Percentiles rank a stretch among this genome's conserved stretches.
phyloP scores from a whole-genome alignment of 2,329 filamentous ascomycete genomes.

The Exophiala bonariae region DNA sequence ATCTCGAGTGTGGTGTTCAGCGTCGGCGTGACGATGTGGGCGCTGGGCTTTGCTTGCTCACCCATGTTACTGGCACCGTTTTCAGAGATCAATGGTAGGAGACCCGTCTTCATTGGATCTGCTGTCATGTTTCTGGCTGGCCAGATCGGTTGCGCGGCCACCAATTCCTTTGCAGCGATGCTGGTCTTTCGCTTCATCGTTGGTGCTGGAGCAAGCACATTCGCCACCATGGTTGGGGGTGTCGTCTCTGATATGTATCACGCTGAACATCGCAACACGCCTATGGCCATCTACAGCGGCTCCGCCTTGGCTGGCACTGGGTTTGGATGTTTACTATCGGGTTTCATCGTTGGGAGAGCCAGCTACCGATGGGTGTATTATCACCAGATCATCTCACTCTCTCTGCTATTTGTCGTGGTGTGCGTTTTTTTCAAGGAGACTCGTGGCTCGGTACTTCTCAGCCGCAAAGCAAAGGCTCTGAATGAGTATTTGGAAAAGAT shows the following conservation, averaged over 20 bases:
- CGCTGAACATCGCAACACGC: constrained; percentile 75
- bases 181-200: constrained; percentile 69
- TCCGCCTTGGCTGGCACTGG: constrained; percentile 77
- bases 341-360: constrained; percentile 66
- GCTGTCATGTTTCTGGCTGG: constrained; percentile 67
- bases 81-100: constrained; percentile 82
- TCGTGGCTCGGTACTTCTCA: constrained; percentile 75
- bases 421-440: constrained; percentile 77
- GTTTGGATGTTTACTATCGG: constrained; percentile 70
- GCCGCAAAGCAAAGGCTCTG: constrained; percentile 68
- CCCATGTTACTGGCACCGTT: constrained; percentile 89
- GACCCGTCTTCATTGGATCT: constrained; percentile 75
- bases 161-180: constrained; percentile 70
- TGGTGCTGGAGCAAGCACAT: constrained; percentile 69
- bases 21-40: constrained; percentile 76
- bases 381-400: constrained; percentile 73
- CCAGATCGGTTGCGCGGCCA: constrained; percentile 71
- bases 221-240: constrained; percentile 89
- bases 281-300: constrained; percentile 88
- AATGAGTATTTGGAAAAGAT: constrained; percentile 78
- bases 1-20: constrained; percentile 67
- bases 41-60: constrained; percentile 74
- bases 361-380: constrained; percentile 89
- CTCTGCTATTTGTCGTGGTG: constrained; percentile 63
- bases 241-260: constrained; percentile 85